phyloP scores from a whole-genome alignment of 108 stramenopile species.

The Schizochytrium sp. region DNA sequence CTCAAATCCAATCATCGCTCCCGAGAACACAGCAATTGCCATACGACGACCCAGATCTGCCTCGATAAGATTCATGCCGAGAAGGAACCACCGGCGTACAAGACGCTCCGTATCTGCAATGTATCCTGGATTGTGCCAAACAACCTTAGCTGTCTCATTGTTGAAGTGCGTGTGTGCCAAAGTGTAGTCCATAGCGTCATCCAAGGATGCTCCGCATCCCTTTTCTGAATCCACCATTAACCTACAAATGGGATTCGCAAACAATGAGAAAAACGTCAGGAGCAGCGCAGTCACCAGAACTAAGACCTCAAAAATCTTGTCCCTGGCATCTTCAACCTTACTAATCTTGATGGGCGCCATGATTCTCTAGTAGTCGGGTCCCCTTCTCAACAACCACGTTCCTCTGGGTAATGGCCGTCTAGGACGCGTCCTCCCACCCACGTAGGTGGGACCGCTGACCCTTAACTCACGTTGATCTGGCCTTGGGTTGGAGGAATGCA shows the following conservation, averaged over 20 bases:
- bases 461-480: too few relatives aligned
- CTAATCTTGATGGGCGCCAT: too few relatives aligned
- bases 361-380: too few relatives aligned
- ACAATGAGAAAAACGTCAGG: neutral
- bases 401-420: too few relatives aligned
- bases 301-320: neutral
- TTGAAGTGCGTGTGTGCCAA: constrained; percentile 22
- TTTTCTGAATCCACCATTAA: neutral
- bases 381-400: too few relatives aligned
- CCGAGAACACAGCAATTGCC: neutral
- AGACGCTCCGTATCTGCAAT: neutral
- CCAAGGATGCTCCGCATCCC: constrained; percentile 2
- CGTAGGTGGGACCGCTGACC: too few relatives aligned
- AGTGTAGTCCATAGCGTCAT: constrained; percentile 4
- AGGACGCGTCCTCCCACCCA: too few relatives aligned
- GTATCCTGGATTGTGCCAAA: constrained; percentile 19
- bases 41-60: constrained; percentile 19
- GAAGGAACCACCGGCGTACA: neutral
- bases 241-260: constrained; percentile 16
- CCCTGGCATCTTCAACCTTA: neutral
- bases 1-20: constrained; percentile 46
- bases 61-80: constrained; percentile 28
- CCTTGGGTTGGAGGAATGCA: too few relatives aligned
- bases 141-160: neutral
- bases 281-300: neutral